Conservation (phyloP, 192 early-diverging fungal species). For the Dissophora ornata region DNA sequence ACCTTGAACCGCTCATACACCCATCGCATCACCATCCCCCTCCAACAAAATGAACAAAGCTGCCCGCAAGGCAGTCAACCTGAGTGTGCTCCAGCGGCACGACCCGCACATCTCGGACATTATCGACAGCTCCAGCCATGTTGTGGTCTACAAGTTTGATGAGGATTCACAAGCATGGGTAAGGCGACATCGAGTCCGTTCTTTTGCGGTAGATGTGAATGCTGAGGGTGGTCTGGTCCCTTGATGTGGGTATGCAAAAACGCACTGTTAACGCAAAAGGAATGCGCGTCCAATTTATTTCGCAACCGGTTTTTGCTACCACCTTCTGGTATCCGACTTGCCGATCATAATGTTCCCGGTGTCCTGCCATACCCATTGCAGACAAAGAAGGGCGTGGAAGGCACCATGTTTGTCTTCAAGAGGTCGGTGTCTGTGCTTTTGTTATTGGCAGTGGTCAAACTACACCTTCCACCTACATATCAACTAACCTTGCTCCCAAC, state of each 20-base stretch:
- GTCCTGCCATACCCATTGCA: conserved; percentile 35
- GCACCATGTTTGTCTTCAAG: conserved; percentile 89
- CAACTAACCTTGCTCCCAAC: too few species aligned
- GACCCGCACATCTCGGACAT: conserved; percentile 83
- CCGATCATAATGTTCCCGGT: too few species aligned
- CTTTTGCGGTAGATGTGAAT: too few species aligned
- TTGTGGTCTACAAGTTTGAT: conserved; percentile 92
- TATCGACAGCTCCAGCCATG: conserved; percentile 86
- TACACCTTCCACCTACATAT: too few species aligned
- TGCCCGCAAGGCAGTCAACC: conserved; percentile 78
- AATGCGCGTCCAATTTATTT: too few species aligned
- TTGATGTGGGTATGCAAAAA: too few species aligned
- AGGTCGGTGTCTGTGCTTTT: conserved; percentile 65
- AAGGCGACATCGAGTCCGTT: conserved; percentile 27
- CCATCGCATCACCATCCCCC: neutral
- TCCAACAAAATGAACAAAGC: conserved; percentile 65
- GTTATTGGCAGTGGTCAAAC: too few species aligned
- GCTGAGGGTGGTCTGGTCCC: too few species aligned
- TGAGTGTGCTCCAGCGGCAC: conserved; percentile 85
- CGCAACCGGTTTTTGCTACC: too few species aligned
- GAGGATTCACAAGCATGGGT: conserved; percentile 80
- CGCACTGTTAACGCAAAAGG: too few species aligned
- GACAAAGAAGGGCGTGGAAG: conserved; percentile 91
- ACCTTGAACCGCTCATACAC: too few species aligned
- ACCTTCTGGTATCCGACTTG: too few species aligned